Evolutionary conservation across 495 filamentous ascomycete species (phyloP).

Genomic region (Lophiotrema nucula): DNA sequence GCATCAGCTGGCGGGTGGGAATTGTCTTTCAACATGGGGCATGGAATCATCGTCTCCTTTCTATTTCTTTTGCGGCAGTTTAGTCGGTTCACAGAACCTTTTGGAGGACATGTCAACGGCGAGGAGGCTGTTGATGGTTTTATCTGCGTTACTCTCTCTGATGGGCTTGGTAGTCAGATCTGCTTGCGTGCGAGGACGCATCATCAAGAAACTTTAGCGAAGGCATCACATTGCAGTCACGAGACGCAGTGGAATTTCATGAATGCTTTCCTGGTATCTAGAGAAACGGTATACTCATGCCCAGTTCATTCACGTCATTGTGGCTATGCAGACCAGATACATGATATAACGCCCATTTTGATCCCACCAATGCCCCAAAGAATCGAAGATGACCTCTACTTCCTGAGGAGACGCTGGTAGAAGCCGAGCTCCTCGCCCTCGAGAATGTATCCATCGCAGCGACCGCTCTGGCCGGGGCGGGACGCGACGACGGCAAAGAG

Average conservation of each 20-base stretch:
- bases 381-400: slow-evolving; percentile 59
- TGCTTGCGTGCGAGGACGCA: no score
- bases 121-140: no score
- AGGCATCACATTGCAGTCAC: no score
- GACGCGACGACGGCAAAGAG: slow-evolving; percentile 88
- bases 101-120: no score
- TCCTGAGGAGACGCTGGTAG: slow-evolving; percentile 98
- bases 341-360: slow-evolving; percentile 32
- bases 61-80: no score
- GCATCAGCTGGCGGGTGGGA: no score
- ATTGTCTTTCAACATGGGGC: no score
- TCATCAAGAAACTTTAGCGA: no score
- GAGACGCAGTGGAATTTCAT: neutral
- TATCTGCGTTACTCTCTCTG: no score
- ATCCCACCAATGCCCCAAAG: slow-evolving; percentile 24
- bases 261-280: slow-evolving; percentile 29
- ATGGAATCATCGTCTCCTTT: no score
- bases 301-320: slow-evolving; percentile 27
- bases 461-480: slow-evolving; percentile 93
- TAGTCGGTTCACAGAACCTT: no score
- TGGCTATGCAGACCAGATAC: slow-evolving; percentile 31
- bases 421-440: slow-evolving; percentile 99
- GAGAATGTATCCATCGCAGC: slow-evolving; percentile 94
- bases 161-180: no score
- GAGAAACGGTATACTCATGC: slow-evolving; percentile 17